A percentile compares a stretch with the other conserved stretches of the same genome.
Conservation (phyloP, 2,329 filamentous ascomycete species). For the Sphaerulina musiva region DNA sequence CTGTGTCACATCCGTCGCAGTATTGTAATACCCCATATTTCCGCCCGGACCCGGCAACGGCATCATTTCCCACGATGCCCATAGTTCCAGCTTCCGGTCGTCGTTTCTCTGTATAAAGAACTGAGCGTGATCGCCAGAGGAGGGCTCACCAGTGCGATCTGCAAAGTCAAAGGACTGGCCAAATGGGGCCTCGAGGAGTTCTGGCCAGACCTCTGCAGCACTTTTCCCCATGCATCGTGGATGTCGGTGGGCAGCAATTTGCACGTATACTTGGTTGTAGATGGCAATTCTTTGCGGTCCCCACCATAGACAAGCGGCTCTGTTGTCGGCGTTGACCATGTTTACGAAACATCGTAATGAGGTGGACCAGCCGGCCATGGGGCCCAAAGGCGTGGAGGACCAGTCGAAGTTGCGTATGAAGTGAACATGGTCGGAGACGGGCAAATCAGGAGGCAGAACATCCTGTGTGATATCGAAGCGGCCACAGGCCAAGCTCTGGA, state of each 20-base stretch:
- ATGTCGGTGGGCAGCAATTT: constrained; percentile 31
- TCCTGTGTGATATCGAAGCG: constrained; percentile 10
- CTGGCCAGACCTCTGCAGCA: constrained; percentile 13
- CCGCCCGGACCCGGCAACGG: constrained; percentile 7
- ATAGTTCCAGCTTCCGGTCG: constrained; percentile 15
- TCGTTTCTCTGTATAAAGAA: constrained; percentile 13
- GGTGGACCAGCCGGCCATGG: constrained; percentile 16
- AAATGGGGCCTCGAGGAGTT: constrained; percentile 7
- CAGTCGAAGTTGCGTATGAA: constrained; percentile 17
- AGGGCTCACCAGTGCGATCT: constrained; percentile 10
- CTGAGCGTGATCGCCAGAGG: constrained; percentile 10
- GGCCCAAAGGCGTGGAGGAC: constrained; percentile 15
- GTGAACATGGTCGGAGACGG: constrained; percentile 8
- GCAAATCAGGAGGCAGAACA: not conserved
- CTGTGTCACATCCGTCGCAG: constrained; percentile 10
- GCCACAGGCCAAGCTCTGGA: not conserved
- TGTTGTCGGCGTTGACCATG: constrained; percentile 17
- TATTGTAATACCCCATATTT: constrained; percentile 13
- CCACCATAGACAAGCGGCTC: constrained; percentile 20
- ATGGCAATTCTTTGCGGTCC: constrained; percentile 31
- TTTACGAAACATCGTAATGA: constrained; percentile 17
- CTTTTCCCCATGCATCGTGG: constrained; percentile 16
- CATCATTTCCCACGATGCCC: constrained; percentile 10
- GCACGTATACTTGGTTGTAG: constrained; percentile 35
- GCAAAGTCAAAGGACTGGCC: constrained; percentile 7